Evolutionary conservation across 202 grass and related monocot species (phyloP).

Genomic region (Bolboschoenoplectus hybrid): DNA sequence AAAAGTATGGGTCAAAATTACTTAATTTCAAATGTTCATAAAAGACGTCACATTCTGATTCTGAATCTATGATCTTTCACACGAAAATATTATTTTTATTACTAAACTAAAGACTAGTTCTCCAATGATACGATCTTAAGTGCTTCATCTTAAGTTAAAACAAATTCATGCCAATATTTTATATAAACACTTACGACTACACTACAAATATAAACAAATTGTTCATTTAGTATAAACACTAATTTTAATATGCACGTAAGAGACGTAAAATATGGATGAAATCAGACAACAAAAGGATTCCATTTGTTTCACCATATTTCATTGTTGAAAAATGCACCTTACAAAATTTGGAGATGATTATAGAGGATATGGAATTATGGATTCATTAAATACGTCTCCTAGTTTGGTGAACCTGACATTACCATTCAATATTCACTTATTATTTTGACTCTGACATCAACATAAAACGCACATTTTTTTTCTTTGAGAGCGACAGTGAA

Average conservation of each 20-base stretch:
- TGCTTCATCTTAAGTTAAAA: not conserved
- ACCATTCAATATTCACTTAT: not conserved
- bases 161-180: not conserved
- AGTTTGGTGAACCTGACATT: conserved; percentile 28
- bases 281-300: not conserved
- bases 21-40: too few species aligned
- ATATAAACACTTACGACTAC: too few species aligned
- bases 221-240: too few species aligned
- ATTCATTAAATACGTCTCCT: conserved; percentile 31
- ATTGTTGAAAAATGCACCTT: not conserved
- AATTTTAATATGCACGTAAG: too few species aligned
- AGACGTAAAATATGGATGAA: not conserved
- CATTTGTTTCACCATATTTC: not conserved
- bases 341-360: conserved; percentile 27
- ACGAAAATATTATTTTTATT: too few species aligned
- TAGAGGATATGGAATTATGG: conserved; percentile 14
- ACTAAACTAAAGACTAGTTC: too few species aligned
- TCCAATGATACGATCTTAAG: too few species aligned
- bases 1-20: too few species aligned
- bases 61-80: too few species aligned
- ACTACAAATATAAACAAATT: too few species aligned
- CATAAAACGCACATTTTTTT: not conserved
- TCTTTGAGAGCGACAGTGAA: not conserved
- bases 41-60: too few species aligned
- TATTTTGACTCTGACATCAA: conserved; percentile 30